A percentile compares a stretch with the other conserved stretches of the same genome.
Conservation (phyloP, 1,284 basidiomycete genomes). For the Earliella scabrosa region DNA sequence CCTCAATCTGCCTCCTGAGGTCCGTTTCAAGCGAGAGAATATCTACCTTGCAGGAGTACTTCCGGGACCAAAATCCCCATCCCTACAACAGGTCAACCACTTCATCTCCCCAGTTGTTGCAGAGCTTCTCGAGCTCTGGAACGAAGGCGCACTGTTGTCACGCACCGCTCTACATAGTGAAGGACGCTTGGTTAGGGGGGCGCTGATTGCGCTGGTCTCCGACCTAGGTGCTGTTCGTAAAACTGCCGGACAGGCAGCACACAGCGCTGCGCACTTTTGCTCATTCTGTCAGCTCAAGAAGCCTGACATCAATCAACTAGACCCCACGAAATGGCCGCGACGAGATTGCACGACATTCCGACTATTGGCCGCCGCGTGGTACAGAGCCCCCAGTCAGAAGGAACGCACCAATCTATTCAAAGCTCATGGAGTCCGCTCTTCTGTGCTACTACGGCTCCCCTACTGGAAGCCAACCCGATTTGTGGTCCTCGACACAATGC, state of each 20-base stretch:
- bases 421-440: conserved; percentile 38
- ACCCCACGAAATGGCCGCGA: conserved; percentile 7
- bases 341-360: conserved; percentile 3
- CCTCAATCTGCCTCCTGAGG: conserved; percentile 17
- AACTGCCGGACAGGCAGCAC: conserved; percentile 10
- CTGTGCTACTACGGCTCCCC: conserved; percentile 37
- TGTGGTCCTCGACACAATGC: conserved; percentile 22
- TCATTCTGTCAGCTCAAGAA: conserved; percentile 14
- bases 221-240: conserved; percentile 16
- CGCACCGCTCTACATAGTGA: background rate
- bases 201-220: conserved; percentile 9
- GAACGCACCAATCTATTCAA: conserved; percentile 29
- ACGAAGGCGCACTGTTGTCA: conserved; percentile 3
- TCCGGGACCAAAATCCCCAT: background rate
- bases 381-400: conserved; percentile 26
- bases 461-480: conserved; percentile 42
- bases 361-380: conserved; percentile 33
- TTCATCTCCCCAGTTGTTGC: conserved; percentile 23
- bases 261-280: conserved; percentile 21
- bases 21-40: conserved; percentile 28
- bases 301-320: conserved; percentile 8
- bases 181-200: conserved; percentile 4
- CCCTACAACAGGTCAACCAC: conserved; percentile 24
- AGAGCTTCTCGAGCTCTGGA: conserved; percentile 22
- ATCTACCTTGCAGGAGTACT: conserved; percentile 17